Base-by-base conservation (phyloP, 176 grass and related monocot genomes). In the Oryza meridionalis region DNA sequence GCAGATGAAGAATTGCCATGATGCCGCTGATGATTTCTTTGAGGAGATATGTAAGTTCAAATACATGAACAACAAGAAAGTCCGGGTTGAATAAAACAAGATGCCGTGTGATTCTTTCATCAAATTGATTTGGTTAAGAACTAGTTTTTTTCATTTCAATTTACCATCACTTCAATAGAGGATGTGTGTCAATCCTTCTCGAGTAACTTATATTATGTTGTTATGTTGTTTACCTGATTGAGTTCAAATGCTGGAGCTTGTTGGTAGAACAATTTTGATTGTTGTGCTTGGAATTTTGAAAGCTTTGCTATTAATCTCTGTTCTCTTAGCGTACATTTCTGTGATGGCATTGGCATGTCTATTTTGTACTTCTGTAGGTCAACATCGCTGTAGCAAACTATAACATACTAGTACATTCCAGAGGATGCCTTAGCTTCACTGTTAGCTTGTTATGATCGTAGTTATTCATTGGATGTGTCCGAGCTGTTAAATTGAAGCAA, bases 1-100 rank as follows among this genome's bases (percentile, higher is more conserved):
- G 15, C 96, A 99, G 86, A 99, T 99, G 96, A 99, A 99, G 83
- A 99, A 96, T 74, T 95, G 87, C 83, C 89, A 99, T 89, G 93
- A 92, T 19, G 84, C 91, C 14, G 93, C 93, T 79, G 93, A 96
- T 69, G 96, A 99, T 69, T 99, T 99, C 81, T 99, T 99, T 67
- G 93, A 99, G 75, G 96, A 96, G 81, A 91, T 99, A 85, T 99
- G 93, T 87, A 99, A 94, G 84, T 96, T 99, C 71, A 91, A 90
- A 71, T 76, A 86, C 67, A 92, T 89, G 84, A 99, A 96, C 88
- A 53, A 84, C 79, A 86, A 26, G 69, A 86, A 86, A 81, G 89
- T 99, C 71, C 73, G 81, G 9, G 88, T 99, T 58, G 96, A 99
- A 91, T 99, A 92, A 86, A 82, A 42, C 65, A 59, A 68, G 64